A percentile compares a stretch with the other conserved stretches of the same genome.
Conservation (phyloP, 2,329 filamentous ascomycete species). For the Helotiales sp. region DNA sequence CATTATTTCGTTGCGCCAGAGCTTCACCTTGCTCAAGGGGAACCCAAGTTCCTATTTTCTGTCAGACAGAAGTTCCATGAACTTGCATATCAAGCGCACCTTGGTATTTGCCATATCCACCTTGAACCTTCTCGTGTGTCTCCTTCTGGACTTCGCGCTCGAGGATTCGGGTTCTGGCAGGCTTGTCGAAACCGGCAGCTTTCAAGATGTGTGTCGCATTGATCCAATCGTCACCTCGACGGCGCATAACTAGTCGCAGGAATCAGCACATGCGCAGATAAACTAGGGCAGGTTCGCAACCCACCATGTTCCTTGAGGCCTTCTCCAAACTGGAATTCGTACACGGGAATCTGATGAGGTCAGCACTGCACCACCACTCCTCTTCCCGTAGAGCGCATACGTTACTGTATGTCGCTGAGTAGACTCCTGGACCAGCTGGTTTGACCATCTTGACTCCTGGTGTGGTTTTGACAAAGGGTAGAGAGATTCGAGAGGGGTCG, state of each 20-base stretch:
- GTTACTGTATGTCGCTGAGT: slow-evolving; percentile 72
- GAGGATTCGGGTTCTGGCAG: slow-evolving; percentile 89
- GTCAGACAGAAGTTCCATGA: slow-evolving; percentile 26
- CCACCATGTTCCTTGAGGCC: slow-evolving; percentile 76
- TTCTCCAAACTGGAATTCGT: slow-evolving; percentile 84
- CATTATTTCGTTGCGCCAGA: slow-evolving; percentile 84
- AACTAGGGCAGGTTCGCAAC: neutral
- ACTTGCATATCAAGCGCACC: slow-evolving; percentile 54
- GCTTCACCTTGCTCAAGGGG: slow-evolving; percentile 80
- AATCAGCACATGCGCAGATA: slow-evolving; percentile 13
- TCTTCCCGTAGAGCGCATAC: slow-evolving; percentile 46
- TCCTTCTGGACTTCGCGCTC: slow-evolving; percentile 98
- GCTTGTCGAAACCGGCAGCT: slow-evolving; percentile 96
- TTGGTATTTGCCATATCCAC: slow-evolving; percentile 98
- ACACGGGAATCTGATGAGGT: slow-evolving; percentile 79
- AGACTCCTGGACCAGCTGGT: slow-evolving; percentile 51
- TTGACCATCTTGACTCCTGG: slow-evolving; percentile 41
- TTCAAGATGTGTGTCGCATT: slow-evolving; percentile 99
- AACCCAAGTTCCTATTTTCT: slow-evolving; percentile 83
- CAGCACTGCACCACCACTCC: slow-evolving; percentile 8
- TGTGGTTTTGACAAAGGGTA: neutral
- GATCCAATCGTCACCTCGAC: slow-evolving; percentile 93
- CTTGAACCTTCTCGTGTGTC: slow-evolving; percentile 95
- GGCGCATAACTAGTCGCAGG: slow-evolving; percentile 72
- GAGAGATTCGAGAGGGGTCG: neutral